These are phyloP conservation scores for Trichophyton verrucosum DNA, from an alignment of 2,329 filamentous ascomycete species.

Conservation along the genomic window DNA sequence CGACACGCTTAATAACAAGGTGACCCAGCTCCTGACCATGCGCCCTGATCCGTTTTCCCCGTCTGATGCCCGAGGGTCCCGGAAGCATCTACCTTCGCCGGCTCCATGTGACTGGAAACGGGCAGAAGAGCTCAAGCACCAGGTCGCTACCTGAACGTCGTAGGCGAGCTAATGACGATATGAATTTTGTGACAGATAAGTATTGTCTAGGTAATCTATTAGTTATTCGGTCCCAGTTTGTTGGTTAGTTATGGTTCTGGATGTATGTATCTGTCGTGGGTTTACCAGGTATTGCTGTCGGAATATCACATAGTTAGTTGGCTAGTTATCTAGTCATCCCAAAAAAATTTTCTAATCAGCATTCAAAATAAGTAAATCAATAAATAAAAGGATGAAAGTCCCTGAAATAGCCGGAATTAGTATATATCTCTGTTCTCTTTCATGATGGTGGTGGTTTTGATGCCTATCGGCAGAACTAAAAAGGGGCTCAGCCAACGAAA, in stretches of 20 bases:
- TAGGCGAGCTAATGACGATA: background rate
- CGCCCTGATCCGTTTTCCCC: conserved; percentile 4
- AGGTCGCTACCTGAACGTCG: background rate
- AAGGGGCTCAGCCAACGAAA: background rate
- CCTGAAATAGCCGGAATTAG: too few species aligned
- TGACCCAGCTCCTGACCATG: conserved; percentile 15
- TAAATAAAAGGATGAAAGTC: background rate
- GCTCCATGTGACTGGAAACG: conserved; percentile 1
- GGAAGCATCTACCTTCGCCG: conserved; percentile 12
- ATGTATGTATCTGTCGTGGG: too few species aligned
- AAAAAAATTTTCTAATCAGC: background rate
- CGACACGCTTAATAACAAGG: conserved; percentile 17
- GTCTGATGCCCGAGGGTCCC: background rate
- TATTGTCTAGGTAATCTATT: background rate
- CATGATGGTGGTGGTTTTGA: background rate
- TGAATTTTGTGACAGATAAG: background rate
- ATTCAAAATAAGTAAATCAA: background rate
- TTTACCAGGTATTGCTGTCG: background rate
- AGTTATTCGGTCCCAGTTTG: background rate
- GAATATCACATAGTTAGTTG: background rate
- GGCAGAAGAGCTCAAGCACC: background rate
- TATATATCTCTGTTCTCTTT: too few species aligned
- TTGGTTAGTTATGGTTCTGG: background rate
- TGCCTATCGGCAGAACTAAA: background rate
- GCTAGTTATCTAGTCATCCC: background rate